Evolutionary conservation across 2,329 filamentous ascomycete genomes (phyloP).

Genomic region (Phialocephala sp.): DNA sequence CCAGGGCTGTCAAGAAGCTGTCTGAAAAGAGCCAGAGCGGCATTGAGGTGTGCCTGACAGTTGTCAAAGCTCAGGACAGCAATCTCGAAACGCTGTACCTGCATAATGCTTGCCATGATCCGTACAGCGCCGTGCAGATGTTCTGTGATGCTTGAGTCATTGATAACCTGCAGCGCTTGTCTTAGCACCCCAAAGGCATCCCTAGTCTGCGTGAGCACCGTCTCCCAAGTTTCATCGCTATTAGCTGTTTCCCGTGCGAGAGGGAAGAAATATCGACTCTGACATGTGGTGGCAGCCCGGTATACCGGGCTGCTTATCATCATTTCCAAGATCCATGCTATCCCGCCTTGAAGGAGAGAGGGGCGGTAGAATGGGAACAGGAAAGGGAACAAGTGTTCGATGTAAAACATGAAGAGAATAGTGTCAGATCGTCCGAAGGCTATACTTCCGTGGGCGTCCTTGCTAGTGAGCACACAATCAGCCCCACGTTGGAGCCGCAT

Average conservation of each 20-base stretch:
- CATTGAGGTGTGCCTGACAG: constrained; percentile 58
- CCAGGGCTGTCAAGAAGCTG: constrained; percentile 44
- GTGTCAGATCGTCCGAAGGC: constrained; percentile 29
- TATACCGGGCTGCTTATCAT: constrained; percentile 61
- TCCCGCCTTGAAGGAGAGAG: constrained; percentile 58
- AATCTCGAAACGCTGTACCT: constrained; percentile 59
- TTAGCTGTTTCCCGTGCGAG: constrained; percentile 24
- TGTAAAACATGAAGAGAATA: constrained; percentile 61
- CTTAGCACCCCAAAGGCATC: constrained; percentile 51
- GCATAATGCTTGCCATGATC: constrained; percentile 57
- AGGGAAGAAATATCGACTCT: constrained; percentile 62
- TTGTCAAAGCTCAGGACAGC: constrained; percentile 53
- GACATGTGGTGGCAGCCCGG: constrained; percentile 59
- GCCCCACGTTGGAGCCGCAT: not conserved
- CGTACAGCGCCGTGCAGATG: constrained; percentile 41
- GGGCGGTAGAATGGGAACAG: constrained; percentile 68
- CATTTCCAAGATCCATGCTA: constrained; percentile 64
- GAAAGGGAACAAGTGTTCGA: constrained; percentile 67
- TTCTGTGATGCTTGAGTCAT: constrained; percentile 29
- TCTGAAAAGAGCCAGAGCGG: constrained; percentile 55
- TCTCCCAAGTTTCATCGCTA: constrained; percentile 49
- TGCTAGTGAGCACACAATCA: constrained; percentile 24
- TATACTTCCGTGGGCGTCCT: constrained; percentile 22
- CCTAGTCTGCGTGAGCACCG: constrained; percentile 43
- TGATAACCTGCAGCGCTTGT: constrained; percentile 43